A percentile compares a stretch with the other conserved stretches of the same genome.
Conservation (phyloP, 495 filamentous ascomycete genomes). For the Penicillium robsamsonii region DNA sequence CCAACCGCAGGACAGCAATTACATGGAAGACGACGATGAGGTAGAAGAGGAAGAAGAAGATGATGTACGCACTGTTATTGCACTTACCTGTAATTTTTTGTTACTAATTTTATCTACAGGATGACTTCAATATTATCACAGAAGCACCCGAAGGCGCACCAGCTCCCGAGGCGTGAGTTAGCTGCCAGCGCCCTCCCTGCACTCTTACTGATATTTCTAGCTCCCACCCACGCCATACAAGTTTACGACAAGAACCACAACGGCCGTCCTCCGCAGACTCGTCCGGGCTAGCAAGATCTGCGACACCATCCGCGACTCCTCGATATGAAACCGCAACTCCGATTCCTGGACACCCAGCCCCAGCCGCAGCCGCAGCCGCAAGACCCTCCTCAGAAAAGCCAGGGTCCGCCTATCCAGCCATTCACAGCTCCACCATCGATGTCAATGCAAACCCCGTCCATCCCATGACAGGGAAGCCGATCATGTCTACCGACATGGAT, state of each 20-base stretch:
- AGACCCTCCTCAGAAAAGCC: constrained; percentile 45
- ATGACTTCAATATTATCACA: constrained; percentile 96
- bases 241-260: constrained; percentile 63
- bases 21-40: constrained; percentile 66
- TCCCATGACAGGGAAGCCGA: constrained; percentile 68
- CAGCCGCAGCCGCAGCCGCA: constrained; percentile 41
- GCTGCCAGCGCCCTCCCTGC: not conserved
- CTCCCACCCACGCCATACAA: constrained; percentile 41
- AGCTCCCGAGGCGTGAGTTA: constrained; percentile 56
- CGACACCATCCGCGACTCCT: constrained; percentile 38
- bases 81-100: not conserved
- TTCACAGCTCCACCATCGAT: constrained; percentile 78
- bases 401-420: constrained; percentile 60
- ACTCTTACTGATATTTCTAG: constrained; percentile 25
- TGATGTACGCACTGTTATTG: constrained; percentile 43
- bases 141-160: constrained; percentile 76
- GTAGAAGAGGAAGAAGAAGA: constrained; percentile 70
- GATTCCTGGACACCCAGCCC: constrained; percentile 34
- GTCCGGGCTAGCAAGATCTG: constrained; percentile 29
- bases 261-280: constrained; percentile 55
- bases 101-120: constrained; percentile 17
- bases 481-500: constrained; percentile 71
- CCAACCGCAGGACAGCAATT: constrained; percentile 53
- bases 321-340: constrained; percentile 45
- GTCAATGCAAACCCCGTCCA: constrained; percentile 79